Evolutionary conservation across 2,329 filamentous ascomycete genomes (phyloP).

Genomic region (Colletotrichum incanum): DNA sequence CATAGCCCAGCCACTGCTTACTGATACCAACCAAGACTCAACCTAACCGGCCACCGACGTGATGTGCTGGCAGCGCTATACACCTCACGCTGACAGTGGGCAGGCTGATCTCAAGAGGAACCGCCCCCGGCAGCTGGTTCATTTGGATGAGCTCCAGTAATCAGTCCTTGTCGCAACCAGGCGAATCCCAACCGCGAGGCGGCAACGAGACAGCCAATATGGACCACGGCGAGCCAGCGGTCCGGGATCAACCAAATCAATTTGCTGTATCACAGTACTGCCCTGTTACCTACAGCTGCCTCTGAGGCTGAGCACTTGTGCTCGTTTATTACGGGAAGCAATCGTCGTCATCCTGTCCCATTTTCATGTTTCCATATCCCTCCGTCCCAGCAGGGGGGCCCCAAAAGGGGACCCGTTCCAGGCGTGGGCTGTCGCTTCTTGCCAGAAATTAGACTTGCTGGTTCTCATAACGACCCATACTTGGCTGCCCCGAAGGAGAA

Average conservation of each 20-base stretch:
- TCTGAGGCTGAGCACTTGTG: slow-evolving; percentile 38
- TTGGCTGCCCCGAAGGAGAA: slow-evolving; percentile 39
- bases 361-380: slow-evolving; percentile 22
- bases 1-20: slow-evolving; percentile 36
- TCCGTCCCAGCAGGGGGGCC: slow-evolving; percentile 14
- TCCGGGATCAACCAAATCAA: slow-evolving; percentile 29
- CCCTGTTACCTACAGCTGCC: slow-evolving; percentile 15
- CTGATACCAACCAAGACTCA: slow-evolving; percentile 15
- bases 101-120: slow-evolving; percentile 18
- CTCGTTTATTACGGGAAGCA: slow-evolving; percentile 31
- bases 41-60: not conserved
- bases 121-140: slow-evolving; percentile 16
- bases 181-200: slow-evolving; percentile 30
- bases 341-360: slow-evolving; percentile 36
- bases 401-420: slow-evolving; percentile 30
- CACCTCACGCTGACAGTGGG: slow-evolving; percentile 6
- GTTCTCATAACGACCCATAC: slow-evolving; percentile 39
- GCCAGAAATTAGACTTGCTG: slow-evolving; percentile 37
- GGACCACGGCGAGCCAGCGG: slow-evolving; percentile 9
- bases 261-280: slow-evolving; percentile 23
- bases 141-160: slow-evolving; percentile 22
- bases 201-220: slow-evolving; percentile 12
- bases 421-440: slow-evolving; percentile 32
- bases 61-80: slow-evolving; percentile 31
- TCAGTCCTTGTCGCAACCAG: slow-evolving; percentile 30